Percentiles rank a stretch among this genome's conserved stretches.
phyloP scores from a whole-genome alignment of 2,329 filamentous ascomycete genomes.

The Exophiala phaeomuriformis region DNA sequence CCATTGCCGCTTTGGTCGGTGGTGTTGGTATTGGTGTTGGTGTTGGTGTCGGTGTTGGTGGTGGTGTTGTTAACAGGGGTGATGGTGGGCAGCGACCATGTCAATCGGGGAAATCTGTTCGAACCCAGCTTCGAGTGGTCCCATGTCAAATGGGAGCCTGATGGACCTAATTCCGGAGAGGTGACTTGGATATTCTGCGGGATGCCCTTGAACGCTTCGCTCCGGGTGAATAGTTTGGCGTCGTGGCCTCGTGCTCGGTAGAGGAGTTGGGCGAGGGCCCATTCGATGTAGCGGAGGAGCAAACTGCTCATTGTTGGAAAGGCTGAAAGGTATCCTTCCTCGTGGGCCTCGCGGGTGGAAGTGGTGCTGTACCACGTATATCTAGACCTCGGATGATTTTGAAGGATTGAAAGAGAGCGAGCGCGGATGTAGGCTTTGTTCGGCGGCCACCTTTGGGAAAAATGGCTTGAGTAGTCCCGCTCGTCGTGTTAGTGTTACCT shows the following conservation, averaged over 20 bases:
- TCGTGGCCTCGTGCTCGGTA: slow-evolving; percentile 11
- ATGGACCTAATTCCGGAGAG: slow-evolving; percentile 30
- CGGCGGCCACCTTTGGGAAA: no score
- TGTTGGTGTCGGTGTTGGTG: no score
- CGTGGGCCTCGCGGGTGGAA: no score
- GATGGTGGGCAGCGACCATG: slow-evolving; percentile 33
- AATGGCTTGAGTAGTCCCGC: no score
- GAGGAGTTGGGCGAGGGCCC: slow-evolving; percentile 13
- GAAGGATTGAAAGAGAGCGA: no score
- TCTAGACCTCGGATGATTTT: no score
- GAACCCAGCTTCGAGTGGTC: slow-evolving; percentile 38
- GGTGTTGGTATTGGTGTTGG: no score
- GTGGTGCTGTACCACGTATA: no score
- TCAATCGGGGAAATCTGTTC: slow-evolving; percentile 38
- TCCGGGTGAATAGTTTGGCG: slow-evolving; percentile 11
- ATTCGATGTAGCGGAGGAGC: slow-evolving; percentile 17
- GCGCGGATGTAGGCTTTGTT: no score
- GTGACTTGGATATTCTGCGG: slow-evolving; percentile 22
- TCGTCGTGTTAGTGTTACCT: no score
- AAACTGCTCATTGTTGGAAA: slow-evolving; percentile 4
- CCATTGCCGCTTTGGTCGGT: slow-evolving; percentile 18
- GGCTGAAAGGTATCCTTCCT: no score
- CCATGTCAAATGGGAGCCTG: slow-evolving; percentile 29
- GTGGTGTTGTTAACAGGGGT: not conserved
- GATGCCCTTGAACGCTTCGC: slow-evolving; percentile 4